Base-by-base conservation (phyloP, 2,329 filamentous ascomycete species). In the Alternaria sp. region DNA sequence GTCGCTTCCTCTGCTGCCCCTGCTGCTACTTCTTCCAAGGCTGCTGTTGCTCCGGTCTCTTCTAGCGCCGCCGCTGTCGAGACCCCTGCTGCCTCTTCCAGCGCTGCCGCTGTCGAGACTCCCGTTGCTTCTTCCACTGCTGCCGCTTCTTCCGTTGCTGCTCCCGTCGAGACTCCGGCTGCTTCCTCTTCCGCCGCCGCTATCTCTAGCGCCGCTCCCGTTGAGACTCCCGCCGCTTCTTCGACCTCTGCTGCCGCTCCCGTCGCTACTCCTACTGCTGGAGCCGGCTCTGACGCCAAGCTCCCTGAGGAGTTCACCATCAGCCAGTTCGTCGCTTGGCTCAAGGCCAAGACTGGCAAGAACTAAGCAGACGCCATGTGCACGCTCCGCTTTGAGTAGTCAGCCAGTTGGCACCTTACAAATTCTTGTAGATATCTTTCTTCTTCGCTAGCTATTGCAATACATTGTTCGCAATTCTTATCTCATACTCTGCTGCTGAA, bases 291-390 rank as follows among this genome's bases (percentile, higher is more conserved):
- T 46, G 54, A 57, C 49, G 56, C 64, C 10, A 54, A 51, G 49
- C 66, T 74, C 12, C 71, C 70, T 16, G 57, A 69, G 28, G 60
- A 67, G 52, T 74, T 73, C 65, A 74, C 71, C 12, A 65, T 74
- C 48, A 62, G 68, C 60, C 60, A 74, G 41, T 68, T 74, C 62
- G 63, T 74, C 46, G 66, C 70, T 6, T 75, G 70, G 71, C 60
- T 73, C 46, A 68, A 64, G 68, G 65, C 64, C 2, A 71, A 67
- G 52, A 49, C 49, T 18, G 54, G 48, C 41, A 52, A 53, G 54
- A 60, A 60, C 40, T 57, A 45, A 64, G 48, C 34, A 25, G 16
- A 16, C n/a, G 1, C 12, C 8, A 10, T 30, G 46, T 36, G 32
- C 32, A 14, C 34, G 14, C 64, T 51, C 54, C 22, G n/a, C 44